Evolutionary conservation across 1,284 basidiomycete species (phyloP).

Genomic region (Ustilago vetiveriae): DNA sequence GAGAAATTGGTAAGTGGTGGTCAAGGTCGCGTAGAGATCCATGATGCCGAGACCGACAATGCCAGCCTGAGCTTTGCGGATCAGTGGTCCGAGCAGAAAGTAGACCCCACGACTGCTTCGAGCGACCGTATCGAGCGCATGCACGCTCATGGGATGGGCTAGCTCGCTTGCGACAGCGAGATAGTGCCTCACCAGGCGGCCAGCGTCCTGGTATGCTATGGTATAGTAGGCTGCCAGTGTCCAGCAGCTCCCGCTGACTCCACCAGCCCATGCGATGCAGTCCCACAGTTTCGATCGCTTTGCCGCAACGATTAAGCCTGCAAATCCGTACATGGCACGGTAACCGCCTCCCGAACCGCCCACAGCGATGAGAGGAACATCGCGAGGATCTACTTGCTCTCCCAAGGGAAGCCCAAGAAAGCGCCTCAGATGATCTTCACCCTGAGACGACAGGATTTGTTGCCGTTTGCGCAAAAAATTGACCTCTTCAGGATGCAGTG

Average conservation of each 20-base stretch:
- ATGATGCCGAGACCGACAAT: conserved; percentile 61
- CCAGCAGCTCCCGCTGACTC: conserved; percentile 67
- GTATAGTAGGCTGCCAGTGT: conserved; percentile 61
- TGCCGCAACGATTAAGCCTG: conserved; percentile 56
- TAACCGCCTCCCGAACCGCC: conserved; percentile 68
- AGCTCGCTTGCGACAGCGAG: conserved; percentile 55
- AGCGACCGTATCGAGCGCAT: conserved; percentile 60
- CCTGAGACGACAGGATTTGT: conserved; percentile 32
- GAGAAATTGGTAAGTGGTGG: conserved; percentile 55
- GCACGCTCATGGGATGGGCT: conserved; percentile 60
- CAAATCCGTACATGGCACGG: conserved; percentile 62
- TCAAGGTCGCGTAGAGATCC: conserved; percentile 64
- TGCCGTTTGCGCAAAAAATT: conserved; percentile 41
- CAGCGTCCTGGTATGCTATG: conserved; percentile 46
- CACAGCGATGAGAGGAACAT: conserved; percentile 64
- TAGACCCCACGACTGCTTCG: conserved; percentile 56
- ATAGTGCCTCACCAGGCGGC: conserved; percentile 52
- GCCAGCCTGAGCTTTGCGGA: conserved; percentile 56
- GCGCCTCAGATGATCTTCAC: conserved; percentile 28
- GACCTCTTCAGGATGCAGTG: conserved; percentile 48
- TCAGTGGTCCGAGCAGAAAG: conserved; percentile 60
- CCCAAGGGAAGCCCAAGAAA: conserved; percentile 51
- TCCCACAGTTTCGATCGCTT: conserved; percentile 61
- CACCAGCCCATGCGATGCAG: conserved; percentile 59
- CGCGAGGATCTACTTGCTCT: conserved; percentile 62